Evolutionary conservation across 768 basidiomycete genomes (phyloP).

Genomic region (Termitomyces sp.): DNA sequence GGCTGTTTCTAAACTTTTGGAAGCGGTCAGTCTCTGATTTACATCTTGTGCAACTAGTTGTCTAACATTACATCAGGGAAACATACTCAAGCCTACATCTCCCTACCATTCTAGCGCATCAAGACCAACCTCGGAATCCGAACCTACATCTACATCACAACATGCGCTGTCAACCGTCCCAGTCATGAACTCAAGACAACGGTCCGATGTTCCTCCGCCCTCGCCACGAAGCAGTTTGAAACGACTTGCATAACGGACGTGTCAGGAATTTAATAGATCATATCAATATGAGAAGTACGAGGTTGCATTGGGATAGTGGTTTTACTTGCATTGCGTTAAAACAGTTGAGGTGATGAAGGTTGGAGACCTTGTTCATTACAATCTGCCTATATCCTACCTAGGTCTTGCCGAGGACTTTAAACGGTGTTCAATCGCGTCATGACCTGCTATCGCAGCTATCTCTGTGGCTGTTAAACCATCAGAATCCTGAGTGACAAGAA

Average conservation of each 20-base stretch:
- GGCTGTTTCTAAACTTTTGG: constrained; percentile 71
- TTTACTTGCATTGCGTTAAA: neutral
- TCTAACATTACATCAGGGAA: constrained; percentile 43
- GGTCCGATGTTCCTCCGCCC: neutral
- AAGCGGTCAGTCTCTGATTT: constrained; percentile 59
- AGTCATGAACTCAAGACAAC: neutral
- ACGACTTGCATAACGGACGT: neutral
- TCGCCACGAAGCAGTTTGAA: neutral
- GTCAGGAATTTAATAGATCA: neutral
- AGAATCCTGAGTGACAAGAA: constrained; percentile 46
- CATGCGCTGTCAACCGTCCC: neutral
- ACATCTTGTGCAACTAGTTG: neutral
- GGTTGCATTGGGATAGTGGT: neutral
- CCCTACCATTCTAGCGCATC: constrained; percentile 46
- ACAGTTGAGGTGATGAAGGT: neutral
- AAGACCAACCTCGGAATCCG: constrained; percentile 4
- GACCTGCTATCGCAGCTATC: constrained; percentile 56
- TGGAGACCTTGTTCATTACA: neutral
- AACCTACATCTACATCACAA: neutral
- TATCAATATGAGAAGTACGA: neutral
- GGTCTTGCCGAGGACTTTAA: constrained; percentile 12
- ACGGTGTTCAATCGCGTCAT: constrained; percentile 46
- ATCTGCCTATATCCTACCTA: neutral
- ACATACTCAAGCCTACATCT: constrained; percentile 55
- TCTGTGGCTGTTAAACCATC: constrained; percentile 62